These are phyloP conservation scores for Hypoxylon subgilvum DNA, from an alignment of 495 filamentous ascomycete genomes.

Conservation along the genomic window DNA sequence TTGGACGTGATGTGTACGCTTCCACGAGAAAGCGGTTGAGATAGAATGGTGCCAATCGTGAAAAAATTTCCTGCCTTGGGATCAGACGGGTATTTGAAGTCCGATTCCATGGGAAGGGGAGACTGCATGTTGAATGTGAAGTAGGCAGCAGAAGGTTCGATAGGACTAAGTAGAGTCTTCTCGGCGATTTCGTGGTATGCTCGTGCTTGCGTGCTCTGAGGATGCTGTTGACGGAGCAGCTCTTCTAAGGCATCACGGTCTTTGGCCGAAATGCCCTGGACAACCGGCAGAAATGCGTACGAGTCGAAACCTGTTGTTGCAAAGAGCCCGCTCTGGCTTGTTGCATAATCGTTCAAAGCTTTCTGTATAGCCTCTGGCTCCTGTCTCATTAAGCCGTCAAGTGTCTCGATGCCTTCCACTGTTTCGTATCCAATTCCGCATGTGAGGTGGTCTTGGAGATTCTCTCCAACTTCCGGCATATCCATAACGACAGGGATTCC, in stretches of 20 bases:
- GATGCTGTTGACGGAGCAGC: conserved; percentile 65
- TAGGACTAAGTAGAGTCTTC: conserved; percentile 27
- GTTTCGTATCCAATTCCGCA: conserved; percentile 47
- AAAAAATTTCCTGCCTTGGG: conserved; percentile 26
- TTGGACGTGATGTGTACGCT: conserved; percentile 59
- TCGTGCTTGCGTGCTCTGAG: conserved; percentile 47
- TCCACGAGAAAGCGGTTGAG: conserved; percentile 62
- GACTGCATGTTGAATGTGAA: conserved; percentile 14
- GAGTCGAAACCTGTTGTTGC: conserved; percentile 69
- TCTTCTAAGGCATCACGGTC: conserved; percentile 9
- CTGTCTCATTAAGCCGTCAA: conserved; percentile 73
- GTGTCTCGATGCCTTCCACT: conserved; percentile 65
- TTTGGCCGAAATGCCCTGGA: conserved; percentile 7
- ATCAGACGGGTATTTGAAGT: too few species aligned
- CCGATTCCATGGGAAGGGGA: neutral
- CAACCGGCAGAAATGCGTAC: conserved; percentile 73
- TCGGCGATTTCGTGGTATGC: conserved; percentile 22
- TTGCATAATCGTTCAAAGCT: conserved; percentile 25
- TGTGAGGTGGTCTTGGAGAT: conserved; percentile 57
- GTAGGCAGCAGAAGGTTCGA: conserved; percentile 34
- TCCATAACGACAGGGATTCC: conserved; percentile 70
- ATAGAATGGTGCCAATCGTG: conserved; percentile 39
- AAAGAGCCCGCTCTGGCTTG: conserved; percentile 35
- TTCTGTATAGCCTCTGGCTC: conserved; percentile 61
- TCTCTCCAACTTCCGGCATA: conserved; percentile 77